Evolutionary conservation across 2,329 filamentous ascomycete genomes (phyloP), one percentile per base, ranked within the genome.

Genomic region (Cercospora nicotianae): DNA sequence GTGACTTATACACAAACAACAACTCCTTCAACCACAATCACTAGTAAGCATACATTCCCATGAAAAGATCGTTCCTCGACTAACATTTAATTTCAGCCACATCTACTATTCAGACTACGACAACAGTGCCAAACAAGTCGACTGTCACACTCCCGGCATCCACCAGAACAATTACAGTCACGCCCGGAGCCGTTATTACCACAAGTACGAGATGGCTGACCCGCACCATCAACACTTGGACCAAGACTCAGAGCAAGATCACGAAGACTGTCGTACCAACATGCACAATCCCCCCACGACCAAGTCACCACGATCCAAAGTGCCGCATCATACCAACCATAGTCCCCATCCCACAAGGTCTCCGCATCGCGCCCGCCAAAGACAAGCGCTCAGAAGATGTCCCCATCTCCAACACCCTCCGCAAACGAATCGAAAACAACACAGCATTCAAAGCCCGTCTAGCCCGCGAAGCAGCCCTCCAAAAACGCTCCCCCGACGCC

Each of bases 261-360:
- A 75, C 72, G 1, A 75, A 77, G 58, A 82, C 80, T 0, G 73
- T 75, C 1, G 78, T 77, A 4, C 78, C 79, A 13, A 77, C 75
- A 6, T 82, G 80, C 75, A 80, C 67, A 16, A 45, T 69, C 0
- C 67, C 67, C 3, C 30, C 58, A 31, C 57, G 65, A 26, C 65
- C 67, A 5, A 23, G 45, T 13, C 33, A 55, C 2, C 61, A 63
- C 48, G 67, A 69, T 36, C 67, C 67, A 31, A 33, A 26, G 2
- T 63, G 59, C 53, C 79, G 75, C 13, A 63, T 80, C 26, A 75
- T 72, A 10, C 70, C 70, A 23, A 70, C 67, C 23, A 70, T 68
- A 10, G 63, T 70, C 30, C 60, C 67, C 7, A 64, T 70, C 2
- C 69, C 69, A 45, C 51, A 60, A 6, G 68, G 74, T 6, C 65